Evolutionary conservation across 306 rosid genomes (phyloP).

Genomic region (Sindora glabra): DNA sequence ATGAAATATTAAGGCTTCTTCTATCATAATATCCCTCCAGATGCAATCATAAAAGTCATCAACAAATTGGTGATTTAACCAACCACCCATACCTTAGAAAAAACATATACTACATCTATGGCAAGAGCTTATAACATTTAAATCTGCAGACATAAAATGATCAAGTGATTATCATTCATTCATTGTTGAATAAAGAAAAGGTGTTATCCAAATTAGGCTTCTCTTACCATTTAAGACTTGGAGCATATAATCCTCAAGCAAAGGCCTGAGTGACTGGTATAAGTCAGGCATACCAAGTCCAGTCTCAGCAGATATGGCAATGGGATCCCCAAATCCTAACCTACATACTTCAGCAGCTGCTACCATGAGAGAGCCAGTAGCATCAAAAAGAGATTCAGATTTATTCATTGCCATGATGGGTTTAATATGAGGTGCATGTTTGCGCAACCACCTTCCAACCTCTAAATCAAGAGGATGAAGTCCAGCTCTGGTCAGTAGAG

Average conservation of each 20-base stretch:
- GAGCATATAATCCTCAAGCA: conserved; percentile 62
- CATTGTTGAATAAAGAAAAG: neutral
- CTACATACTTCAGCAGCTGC: conserved; percentile 59
- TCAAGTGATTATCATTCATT: neutral
- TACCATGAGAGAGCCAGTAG: conserved; percentile 36
- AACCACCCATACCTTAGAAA: neutral
- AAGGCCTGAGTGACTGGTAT: conserved; percentile 53
- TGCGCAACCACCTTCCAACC: conserved; percentile 88
- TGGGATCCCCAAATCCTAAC: conserved; percentile 91
- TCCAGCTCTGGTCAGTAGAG: conserved; percentile 53
- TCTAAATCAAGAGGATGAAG: conserved; percentile 82
- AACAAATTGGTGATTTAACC: neutral
- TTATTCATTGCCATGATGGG: conserved; percentile 78
- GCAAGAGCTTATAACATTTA: neutral
- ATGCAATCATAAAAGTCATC: neutral
- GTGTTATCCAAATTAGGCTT: neutral
- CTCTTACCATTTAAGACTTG: conserved; percentile 43
- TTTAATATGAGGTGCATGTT: conserved; percentile 60
- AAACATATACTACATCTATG: neutral
- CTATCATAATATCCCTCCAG: neutral
- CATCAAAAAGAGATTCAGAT: conserved; percentile 68
- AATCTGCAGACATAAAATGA: neutral
- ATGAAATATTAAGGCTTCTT: too few species aligned
- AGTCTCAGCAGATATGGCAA: conserved; percentile 93
- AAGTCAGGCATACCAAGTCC: conserved; percentile 87